A percentile compares a stretch with the other conserved stretches of the same genome.
Conservation (phyloP, 768 basidiomycete species). For the Exsudoporus frostii region DNA sequence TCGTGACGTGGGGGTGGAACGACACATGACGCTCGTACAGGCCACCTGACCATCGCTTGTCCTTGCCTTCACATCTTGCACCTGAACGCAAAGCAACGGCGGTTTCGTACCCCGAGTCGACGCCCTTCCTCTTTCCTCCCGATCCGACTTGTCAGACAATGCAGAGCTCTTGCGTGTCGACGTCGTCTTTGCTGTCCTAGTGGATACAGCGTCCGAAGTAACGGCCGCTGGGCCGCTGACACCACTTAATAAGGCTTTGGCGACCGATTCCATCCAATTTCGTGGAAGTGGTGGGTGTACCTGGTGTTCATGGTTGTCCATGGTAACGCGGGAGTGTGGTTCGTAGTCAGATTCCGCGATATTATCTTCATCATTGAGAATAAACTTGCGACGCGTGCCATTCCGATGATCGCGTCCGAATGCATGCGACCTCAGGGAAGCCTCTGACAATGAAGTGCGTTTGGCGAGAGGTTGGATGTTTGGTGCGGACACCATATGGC, state of each 20-base stretch:
- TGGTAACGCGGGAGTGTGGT: conserved; percentile 26
- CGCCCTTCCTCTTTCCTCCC: conserved; percentile 17
- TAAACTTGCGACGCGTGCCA: conserved; percentile 29
- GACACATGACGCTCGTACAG: conserved; percentile 58
- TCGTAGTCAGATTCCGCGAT: conserved; percentile 21
- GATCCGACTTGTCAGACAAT: conserved; percentile 27
- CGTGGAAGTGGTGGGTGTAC: conserved; percentile 53
- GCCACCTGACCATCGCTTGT: conserved; percentile 39
- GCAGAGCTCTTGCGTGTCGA: conserved; percentile 25
- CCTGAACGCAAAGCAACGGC: conserved; percentile 33
- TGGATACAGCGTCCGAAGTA: conserved; percentile 26
- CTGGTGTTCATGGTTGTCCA: conserved; percentile 32
- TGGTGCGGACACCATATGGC: conserved; percentile 68
- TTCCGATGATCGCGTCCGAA: conserved; percentile 20
- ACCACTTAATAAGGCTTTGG: conserved; percentile 59
- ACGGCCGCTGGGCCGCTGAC: conserved; percentile 38
- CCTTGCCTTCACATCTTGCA: conserved; percentile 29
- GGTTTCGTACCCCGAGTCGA: conserved; percentile 21
- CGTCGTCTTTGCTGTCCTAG: conserved; percentile 15
- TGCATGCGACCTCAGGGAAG: conserved; percentile 34
- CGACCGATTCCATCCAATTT: conserved; percentile 72
- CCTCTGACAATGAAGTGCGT: conserved; percentile 31
- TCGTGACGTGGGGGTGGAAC: conserved; percentile 68
- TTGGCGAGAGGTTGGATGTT: conserved; percentile 38
- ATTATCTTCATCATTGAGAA: conserved; percentile 34